A percentile compares a stretch with the other conserved stretches of the same genome.
phyloP scores from a whole-genome alignment of 495 filamentous ascomycete species.

The Oidiodendron maius region DNA sequence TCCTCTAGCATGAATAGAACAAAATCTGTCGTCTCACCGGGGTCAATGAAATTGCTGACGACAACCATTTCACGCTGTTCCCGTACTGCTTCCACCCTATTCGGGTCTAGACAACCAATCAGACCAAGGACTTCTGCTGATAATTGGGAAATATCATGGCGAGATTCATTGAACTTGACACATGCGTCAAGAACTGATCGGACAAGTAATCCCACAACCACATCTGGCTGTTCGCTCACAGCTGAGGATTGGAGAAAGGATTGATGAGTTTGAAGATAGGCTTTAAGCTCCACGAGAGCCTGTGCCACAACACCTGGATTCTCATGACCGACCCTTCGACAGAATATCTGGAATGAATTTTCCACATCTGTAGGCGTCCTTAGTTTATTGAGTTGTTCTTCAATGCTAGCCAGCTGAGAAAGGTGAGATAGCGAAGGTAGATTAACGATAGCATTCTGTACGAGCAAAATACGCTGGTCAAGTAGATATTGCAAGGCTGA shows the following conservation, averaged over 20 bases:
- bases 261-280: slow-evolving; percentile 68
- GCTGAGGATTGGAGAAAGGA: slow-evolving; percentile 76
- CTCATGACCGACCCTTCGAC: slow-evolving; percentile 69
- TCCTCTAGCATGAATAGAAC: slow-evolving; percentile 78
- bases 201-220: slow-evolving; percentile 61
- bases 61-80: slow-evolving; percentile 76
- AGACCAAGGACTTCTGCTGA: slow-evolving; percentile 77
- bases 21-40: slow-evolving; percentile 79
- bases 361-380: slow-evolving; percentile 49
- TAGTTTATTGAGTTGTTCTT: slow-evolving; percentile 55
- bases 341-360: slow-evolving; percentile 62
- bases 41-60: slow-evolving; percentile 73
- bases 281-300: slow-evolving; percentile 68
- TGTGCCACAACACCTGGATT: slow-evolving; percentile 76
- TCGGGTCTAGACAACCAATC: slow-evolving; percentile 87
- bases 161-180: slow-evolving; percentile 66
- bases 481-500: slow-evolving; percentile 61
- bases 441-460: slow-evolving; percentile 59
- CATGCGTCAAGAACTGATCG: slow-evolving; percentile 78
- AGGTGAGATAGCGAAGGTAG: slow-evolving; percentile 78
- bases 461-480: slow-evolving; percentile 46
- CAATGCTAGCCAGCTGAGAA: slow-evolving; percentile 57
- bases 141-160: slow-evolving; percentile 59
- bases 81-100: slow-evolving; percentile 73
- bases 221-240: slow-evolving; percentile 78